Evolutionary conservation across 768 basidiomycete genomes (phyloP), one percentile per base, ranked within the genome.

Genomic region (Arthromyces matolae): DNA sequence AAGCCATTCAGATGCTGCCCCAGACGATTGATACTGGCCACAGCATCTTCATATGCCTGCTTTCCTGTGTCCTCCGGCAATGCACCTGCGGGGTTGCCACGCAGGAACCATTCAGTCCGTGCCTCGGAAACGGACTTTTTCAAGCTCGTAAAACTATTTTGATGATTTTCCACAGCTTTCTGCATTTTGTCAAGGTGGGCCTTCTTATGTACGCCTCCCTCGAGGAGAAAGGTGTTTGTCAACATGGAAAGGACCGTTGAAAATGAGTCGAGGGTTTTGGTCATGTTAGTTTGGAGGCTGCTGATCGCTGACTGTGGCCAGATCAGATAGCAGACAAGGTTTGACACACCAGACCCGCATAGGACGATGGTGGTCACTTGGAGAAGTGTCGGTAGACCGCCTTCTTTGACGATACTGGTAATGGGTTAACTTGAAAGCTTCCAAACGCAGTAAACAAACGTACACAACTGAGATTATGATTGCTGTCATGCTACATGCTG

Each of bases 1-100:
- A 98, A 70, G 20, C 95, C 93, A 47, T 86, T 93, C 31, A 99
- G 67, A 69, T 98, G 94, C 60, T 99, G 95, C 1, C 91, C 96
- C 4, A 99, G 78, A 14, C 93, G 73, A 50, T 89, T 94, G 57
- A 99, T 72, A 57, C 85, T 86, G 50, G 83, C 84, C 9, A 97
- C 86, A 0, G 89, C 88, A 52, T 93, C 90, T 53, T 89, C 88
- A 49, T 94, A 95, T 0, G 88, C 84, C 44, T 72, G 71, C 41
- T 79, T 68, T 34, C 60, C 69, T 34, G 64, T 68, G 39, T 59
- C 33, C 53, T 58, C 56, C 18, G 58, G 64, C n/a, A 63, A 53
- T n/a, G 47, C 43, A 25, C 57, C 60, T 16, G 58, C 54, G 14
- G 59, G 57, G 29, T 62, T 54, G 16, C 65, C 62, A 24, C 66